These are phyloP conservation scores for Physaria fendleri DNA, from an alignment of 345 rosid genomes.

Conservation along the genomic window DNA sequence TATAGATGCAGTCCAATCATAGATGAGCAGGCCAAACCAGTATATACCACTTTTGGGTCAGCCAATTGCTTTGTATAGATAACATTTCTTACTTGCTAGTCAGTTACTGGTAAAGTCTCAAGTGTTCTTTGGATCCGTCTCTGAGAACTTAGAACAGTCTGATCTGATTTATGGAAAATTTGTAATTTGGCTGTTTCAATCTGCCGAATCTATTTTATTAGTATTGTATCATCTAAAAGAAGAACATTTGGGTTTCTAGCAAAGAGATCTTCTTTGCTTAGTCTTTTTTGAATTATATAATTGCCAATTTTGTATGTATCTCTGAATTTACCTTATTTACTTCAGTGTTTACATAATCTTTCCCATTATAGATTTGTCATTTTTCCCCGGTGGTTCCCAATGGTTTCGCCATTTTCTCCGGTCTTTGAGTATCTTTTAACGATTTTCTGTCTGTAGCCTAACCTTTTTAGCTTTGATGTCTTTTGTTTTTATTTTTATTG, in stretches of 20 bases:
- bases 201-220: too few relatives aligned
- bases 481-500: background rate
- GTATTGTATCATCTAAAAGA: background rate
- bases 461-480: too few relatives aligned
- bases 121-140: background rate
- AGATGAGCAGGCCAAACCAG: conserved; percentile 97
- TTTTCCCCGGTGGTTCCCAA: conserved; percentile 82
- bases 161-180: too few relatives aligned
- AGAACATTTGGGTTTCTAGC: background rate
- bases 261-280: background rate
- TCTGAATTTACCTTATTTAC: too few relatives aligned
- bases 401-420: conserved; percentile 48
- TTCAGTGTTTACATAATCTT: too few relatives aligned
- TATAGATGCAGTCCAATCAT: too few relatives aligned
- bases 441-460: background rate
- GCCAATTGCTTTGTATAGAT: conserved; percentile 94
- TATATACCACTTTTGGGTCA: conserved; percentile 90
- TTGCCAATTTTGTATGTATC: too few relatives aligned
- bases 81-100: conserved; percentile 3
- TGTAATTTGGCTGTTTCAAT: too few relatives aligned
- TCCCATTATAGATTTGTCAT: too few relatives aligned
- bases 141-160: too few relatives aligned
- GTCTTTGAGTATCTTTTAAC: background rate
- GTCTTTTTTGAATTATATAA: background rate
- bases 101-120: background rate